Conservation (phyloP, 1,139 yeast species). For the Zygosaccharomyces pseudobailii region DNA sequence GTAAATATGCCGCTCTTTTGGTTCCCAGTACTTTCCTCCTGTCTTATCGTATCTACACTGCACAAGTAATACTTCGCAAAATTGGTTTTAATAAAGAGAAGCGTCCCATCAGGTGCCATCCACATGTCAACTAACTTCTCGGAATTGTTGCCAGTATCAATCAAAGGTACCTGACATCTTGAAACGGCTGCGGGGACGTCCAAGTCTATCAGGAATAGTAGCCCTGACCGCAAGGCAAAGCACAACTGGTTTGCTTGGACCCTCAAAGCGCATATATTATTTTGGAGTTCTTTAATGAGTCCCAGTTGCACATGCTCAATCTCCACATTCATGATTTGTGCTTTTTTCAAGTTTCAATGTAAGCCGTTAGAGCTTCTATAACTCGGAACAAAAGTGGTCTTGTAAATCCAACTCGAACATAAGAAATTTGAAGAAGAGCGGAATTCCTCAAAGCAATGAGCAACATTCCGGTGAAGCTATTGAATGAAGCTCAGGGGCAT, state of each 20-base stretch:
- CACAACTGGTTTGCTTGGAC: constrained; percentile 26
- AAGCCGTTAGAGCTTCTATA: background rate
- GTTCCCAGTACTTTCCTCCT: constrained; percentile 3
- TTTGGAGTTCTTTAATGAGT: constrained; percentile 24
- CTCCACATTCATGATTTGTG: constrained; percentile 21
- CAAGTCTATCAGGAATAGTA: constrained; percentile 26
- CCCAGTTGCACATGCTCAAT: constrained; percentile 33
- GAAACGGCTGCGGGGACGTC: constrained; percentile 29
- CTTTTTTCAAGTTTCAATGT: background rate
- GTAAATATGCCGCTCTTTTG: constrained; percentile 9
- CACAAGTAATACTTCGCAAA: constrained; percentile 29
- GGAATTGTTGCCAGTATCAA: constrained; percentile 12
- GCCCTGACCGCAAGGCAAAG: constrained; percentile 28
- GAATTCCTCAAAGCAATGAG: constrained; percentile 17
- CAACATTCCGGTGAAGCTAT: constrained; percentile 76
- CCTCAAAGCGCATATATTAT: constrained; percentile 25
- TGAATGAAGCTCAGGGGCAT: constrained; percentile 90
- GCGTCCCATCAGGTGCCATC: constrained; percentile 22
- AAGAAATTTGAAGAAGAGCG: background rate
- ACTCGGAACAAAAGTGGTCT: background rate
- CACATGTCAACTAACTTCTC: constrained; percentile 26
- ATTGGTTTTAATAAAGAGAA: constrained; percentile 28
- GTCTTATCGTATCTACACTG: constrained; percentile 13
- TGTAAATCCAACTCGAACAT: background rate
- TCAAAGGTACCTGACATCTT: constrained; percentile 20